A percentile compares a stretch with the other conserved stretches of the same genome.
Conservation (phyloP, 176 grass and related monocot species). For the Eleusine coracana region DNA sequence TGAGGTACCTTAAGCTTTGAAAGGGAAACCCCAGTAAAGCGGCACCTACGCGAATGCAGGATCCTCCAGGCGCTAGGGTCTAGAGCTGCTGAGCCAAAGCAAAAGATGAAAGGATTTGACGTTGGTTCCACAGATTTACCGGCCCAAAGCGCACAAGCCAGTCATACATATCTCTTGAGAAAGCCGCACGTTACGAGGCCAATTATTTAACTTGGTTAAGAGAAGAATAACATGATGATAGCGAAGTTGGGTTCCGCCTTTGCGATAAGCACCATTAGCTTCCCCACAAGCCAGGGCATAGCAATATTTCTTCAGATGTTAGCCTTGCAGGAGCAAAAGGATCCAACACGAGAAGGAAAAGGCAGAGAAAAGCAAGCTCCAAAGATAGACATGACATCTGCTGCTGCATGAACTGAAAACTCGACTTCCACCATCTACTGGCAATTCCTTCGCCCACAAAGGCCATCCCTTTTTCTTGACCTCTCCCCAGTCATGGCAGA, state of each 20-base stretch:
- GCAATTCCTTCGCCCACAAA: conserved; percentile 21
- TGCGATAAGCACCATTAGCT: not conserved
- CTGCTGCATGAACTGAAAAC: conserved; percentile 22
- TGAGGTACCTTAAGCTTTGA: conserved; percentile 4
- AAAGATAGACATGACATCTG: conserved; percentile 26
- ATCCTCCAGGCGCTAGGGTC: not conserved
- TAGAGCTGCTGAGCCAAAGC: conserved; percentile 21
- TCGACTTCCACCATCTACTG: conserved; percentile 18
- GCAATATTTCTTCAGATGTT: not conserved
- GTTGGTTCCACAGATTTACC: conserved; percentile 14
- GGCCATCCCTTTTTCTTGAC: not conserved
- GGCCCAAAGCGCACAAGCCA: not conserved
- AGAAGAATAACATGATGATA: not conserved
- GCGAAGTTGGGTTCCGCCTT: not conserved
- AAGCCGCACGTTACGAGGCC: not conserved
- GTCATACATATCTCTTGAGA: not conserved
- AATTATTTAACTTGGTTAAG: not conserved
- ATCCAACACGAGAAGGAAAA: conserved; percentile 21
- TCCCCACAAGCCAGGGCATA: not conserved
- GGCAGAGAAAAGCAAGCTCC: conserved; percentile 22
- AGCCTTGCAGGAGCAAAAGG: conserved; percentile 29
- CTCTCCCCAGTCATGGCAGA: conserved; percentile 49
- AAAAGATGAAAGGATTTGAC: conserved; percentile 26
- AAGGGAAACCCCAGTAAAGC: conserved; percentile 21
- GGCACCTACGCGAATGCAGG: conserved; percentile 20